Conservation (phyloP, 805 yeast genomes). For the Metschnikowia kunwiensis region DNA sequence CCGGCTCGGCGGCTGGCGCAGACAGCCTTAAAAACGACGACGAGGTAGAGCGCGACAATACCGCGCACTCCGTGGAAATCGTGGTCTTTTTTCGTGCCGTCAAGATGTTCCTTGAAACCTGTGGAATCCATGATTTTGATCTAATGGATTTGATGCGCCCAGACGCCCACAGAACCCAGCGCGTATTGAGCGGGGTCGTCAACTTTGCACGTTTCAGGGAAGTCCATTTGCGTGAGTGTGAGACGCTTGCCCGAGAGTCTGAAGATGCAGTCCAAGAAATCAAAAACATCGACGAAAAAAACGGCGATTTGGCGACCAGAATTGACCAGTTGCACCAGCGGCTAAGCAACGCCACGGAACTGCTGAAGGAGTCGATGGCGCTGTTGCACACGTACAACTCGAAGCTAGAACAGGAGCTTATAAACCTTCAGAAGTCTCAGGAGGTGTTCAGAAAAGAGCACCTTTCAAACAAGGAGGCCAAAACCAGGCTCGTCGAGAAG, state of each 20-base stretch:
- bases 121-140: constrained; percentile 77
- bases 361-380: constrained; percentile 36
- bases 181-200: constrained; percentile 76
- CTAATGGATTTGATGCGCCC: constrained; percentile 75
- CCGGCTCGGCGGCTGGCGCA: background rate
- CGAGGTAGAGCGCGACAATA: constrained; percentile 5
- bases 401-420: constrained; percentile 59
- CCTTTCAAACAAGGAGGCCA: constrained; percentile 59
- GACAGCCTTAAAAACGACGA: constrained; percentile 1
- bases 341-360: constrained; percentile 15
- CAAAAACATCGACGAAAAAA: constrained; percentile 30
- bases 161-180: constrained; percentile 59
- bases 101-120: constrained; percentile 58
- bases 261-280: constrained; percentile 45
- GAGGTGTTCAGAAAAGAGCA: constrained; percentile 62
- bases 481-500: constrained; percentile 53
- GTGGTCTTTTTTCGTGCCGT: constrained; percentile 59
- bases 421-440: constrained; percentile 57
- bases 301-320: constrained; percentile 13
- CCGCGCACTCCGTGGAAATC: constrained; percentile 31
- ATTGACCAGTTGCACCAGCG: constrained; percentile 8
- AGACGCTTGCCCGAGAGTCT: constrained; percentile 53
- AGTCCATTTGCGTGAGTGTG: constrained; percentile 68
- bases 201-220: constrained; percentile 85
- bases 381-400: constrained; percentile 46